These are phyloP conservation scores for Fusarium sp. DNA, from an alignment of 2,329 filamentous ascomycete genomes.

Conservation along the genomic window DNA sequence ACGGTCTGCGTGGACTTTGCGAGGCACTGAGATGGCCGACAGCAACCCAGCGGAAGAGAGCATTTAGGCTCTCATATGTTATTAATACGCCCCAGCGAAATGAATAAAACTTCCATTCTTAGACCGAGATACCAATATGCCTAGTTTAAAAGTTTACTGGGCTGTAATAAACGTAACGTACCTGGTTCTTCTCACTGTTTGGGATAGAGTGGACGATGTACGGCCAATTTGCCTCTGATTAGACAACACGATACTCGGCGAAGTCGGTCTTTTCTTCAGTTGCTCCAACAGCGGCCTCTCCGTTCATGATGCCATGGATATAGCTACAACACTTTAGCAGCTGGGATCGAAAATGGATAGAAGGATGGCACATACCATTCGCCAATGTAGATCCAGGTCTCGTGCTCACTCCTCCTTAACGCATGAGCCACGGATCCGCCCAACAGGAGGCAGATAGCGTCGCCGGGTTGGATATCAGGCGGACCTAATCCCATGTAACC, in stretches of 20 bases:
- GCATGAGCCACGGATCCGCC: neutral
- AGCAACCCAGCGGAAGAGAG: no score
- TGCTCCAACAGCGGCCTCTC: neutral
- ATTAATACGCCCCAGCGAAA: no score
- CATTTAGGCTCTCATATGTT: no score
- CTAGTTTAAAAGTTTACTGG: no score
- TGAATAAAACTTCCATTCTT: no score
- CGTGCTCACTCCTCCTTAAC: neutral
- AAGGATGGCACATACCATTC: neutral
- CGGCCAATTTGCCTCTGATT: neutral
- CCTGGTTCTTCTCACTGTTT: no score
- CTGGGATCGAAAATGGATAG: rapidly evolving
- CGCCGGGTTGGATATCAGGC: neutral
- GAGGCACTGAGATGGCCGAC: no score
- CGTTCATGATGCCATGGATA: neutral
- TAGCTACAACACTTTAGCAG: neutral
- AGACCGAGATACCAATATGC: no score
- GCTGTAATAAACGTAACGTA: no score
- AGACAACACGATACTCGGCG: neutral
- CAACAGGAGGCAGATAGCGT: neutral
- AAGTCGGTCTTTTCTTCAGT: neutral
- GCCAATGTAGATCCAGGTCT: slow-evolving; percentile 1
- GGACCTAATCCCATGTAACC: neutral
- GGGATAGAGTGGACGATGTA: no score
- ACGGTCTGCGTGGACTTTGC: no score